phyloP scores from a whole-genome alignment of 768 basidiomycete genomes.

The Crassisporium funariophilum region DNA sequence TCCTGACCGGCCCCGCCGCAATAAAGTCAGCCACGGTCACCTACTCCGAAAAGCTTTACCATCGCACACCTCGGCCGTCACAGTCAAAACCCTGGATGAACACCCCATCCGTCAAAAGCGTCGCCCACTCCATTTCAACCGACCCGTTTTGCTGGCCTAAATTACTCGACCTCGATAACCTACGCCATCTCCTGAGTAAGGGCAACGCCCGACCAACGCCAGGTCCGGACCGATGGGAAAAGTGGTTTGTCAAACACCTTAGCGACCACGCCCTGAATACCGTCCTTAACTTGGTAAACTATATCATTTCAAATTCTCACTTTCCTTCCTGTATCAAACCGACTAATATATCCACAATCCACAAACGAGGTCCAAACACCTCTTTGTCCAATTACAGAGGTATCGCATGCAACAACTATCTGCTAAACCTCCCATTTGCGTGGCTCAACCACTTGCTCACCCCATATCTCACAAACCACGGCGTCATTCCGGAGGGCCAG shows the following conservation, averaged over 20 bases:
- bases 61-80: no score
- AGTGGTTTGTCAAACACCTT: neutral
- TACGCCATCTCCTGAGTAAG: no score
- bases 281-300: neutral
- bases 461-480: conserved; percentile 19
- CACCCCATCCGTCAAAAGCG: no score
- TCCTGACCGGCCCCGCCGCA: no score
- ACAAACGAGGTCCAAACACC: neutral
- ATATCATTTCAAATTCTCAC: no score
- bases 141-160: neutral
- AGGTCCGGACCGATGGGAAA: no score
- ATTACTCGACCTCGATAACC: no score
- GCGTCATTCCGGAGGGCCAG: conserved; percentile 26
- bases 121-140: no score
- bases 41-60: no score
- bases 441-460: conserved; percentile 29
- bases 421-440: conserved; percentile 26
- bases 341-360: neutral
- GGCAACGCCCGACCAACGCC: no score
- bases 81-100: no score
- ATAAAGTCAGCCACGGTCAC: no score
- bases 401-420: conserved; percentile 17
- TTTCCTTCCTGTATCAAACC: neutral
- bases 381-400: neutral
- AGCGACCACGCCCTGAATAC: neutral